Evolutionary conservation across 805 yeast species (phyloP).

Genomic region (Cyberlindnera saturnus): DNA sequence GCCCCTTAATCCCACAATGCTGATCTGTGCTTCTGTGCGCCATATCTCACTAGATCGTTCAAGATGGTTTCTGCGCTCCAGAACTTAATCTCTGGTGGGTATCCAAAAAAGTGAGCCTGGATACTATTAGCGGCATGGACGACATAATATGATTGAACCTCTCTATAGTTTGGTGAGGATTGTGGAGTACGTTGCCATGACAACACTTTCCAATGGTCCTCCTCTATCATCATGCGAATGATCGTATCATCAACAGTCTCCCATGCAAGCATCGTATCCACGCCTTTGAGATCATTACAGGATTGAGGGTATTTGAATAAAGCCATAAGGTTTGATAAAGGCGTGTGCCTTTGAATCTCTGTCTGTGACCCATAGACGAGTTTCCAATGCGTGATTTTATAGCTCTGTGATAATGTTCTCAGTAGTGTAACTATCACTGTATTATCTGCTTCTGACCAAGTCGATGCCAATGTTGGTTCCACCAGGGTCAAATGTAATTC

Average conservation of each 20-base stretch:
- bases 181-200: neutral
- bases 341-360: neutral
- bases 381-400: neutral
- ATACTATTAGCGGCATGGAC: neutral
- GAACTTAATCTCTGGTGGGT: neutral
- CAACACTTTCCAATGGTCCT: neutral
- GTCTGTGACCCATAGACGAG: neutral
- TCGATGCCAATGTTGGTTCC: neutral
- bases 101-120: neutral
- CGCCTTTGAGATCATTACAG: neutral
- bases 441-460: neutral
- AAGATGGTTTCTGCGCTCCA: slow-evolving; percentile 1
- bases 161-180: neutral
- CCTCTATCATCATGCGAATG: neutral
- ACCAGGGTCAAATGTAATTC: neutral
- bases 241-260: neutral
- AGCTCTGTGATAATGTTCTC: neutral
- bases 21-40: neutral
- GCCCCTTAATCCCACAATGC: neutral
- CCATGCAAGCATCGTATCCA: neutral
- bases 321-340: neutral
- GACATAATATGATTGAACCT: neutral
- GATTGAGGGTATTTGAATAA: neutral
- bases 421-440: neutral
- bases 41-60: neutral